Conservation (phyloP, 2,329 filamentous ascomycete genomes). For the Orbilia blumenaviensis region DNA sequence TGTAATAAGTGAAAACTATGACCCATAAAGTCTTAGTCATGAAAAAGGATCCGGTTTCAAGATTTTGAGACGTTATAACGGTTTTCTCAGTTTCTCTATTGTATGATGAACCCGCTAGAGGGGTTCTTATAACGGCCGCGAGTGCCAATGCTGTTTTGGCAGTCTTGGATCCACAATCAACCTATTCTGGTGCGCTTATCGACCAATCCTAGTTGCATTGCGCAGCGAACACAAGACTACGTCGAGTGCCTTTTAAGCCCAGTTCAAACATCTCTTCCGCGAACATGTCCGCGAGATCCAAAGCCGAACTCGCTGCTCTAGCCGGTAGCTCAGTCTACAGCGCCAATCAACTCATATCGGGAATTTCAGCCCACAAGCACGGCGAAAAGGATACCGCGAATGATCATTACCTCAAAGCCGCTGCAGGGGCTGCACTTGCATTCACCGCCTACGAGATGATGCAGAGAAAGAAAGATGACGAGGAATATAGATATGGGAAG, state of each 20-base stretch:
- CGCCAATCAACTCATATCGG: background rate
- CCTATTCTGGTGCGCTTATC: too few species aligned
- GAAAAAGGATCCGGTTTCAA: background rate
- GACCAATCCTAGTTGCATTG: too few species aligned
- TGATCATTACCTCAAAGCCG: slow-evolving; percentile 4
- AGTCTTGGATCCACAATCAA: too few species aligned
- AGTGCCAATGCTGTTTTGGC: too few species aligned
- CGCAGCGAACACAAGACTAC: too few species aligned
- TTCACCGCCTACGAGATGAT: background rate
- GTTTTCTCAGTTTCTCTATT: background rate
- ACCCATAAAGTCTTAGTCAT: background rate
- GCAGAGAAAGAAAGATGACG: background rate
- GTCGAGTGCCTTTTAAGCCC: background rate
- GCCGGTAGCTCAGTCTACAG: background rate
- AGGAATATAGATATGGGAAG: background rate
- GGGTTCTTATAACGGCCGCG: too few species aligned
- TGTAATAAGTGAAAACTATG: background rate
- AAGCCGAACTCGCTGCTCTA: background rate
- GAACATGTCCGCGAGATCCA: background rate
- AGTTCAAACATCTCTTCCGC: background rate
- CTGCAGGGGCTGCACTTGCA: background rate
- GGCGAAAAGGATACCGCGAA: background rate
- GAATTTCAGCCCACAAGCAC: background rate
- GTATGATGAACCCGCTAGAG: too few species aligned
- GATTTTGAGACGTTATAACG: background rate